Percentiles rank a stretch among this genome's conserved stretches.
These are phyloP conservation scores for Akanthomyces dipterigenus DNA, from an alignment of 2,329 filamentous ascomycete species.

Conservation along the genomic window DNA sequence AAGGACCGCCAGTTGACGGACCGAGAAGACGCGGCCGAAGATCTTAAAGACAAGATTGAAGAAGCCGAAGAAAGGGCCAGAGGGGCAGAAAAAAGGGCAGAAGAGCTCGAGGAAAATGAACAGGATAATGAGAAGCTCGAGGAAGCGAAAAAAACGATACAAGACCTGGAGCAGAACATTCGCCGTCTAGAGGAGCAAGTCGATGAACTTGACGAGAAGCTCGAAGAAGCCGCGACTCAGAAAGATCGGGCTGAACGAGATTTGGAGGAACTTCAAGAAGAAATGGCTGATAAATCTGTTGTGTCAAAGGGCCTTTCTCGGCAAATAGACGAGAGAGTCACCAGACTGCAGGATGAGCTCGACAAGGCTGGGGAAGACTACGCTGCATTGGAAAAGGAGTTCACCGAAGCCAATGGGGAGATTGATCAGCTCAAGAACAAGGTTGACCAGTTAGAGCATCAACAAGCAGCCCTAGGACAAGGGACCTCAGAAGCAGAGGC, in stretches of 20 bases:
- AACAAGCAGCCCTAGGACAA: constrained; percentile 21
- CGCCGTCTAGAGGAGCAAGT: constrained; percentile 47
- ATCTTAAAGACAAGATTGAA: constrained; percentile 49
- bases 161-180: constrained; percentile 50
- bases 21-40: constrained; percentile 67
- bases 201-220: constrained; percentile 47
- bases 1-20: constrained; percentile 69
- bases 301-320: constrained; percentile 67
- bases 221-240: constrained; percentile 46
- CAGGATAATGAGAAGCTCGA: constrained; percentile 44
- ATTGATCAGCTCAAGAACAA: constrained; percentile 37
- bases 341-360: constrained; percentile 60
- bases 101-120: constrained; percentile 53
- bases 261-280: constrained; percentile 63
- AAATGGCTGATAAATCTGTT: constrained; percentile 73
- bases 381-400: constrained; percentile 45
- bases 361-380: constrained; percentile 44
- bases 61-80: constrained; percentile 54
- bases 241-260: constrained; percentile 53
- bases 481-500: constrained; percentile 24
- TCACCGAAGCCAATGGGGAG: constrained; percentile 39
- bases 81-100: constrained; percentile 41
- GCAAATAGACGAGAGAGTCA: constrained; percentile 66
- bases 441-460: constrained; percentile 35
- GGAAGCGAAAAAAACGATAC: constrained; percentile 51